Conservation (phyloP, 345 rosid genomes). For the Moricandia arvensis region DNA sequence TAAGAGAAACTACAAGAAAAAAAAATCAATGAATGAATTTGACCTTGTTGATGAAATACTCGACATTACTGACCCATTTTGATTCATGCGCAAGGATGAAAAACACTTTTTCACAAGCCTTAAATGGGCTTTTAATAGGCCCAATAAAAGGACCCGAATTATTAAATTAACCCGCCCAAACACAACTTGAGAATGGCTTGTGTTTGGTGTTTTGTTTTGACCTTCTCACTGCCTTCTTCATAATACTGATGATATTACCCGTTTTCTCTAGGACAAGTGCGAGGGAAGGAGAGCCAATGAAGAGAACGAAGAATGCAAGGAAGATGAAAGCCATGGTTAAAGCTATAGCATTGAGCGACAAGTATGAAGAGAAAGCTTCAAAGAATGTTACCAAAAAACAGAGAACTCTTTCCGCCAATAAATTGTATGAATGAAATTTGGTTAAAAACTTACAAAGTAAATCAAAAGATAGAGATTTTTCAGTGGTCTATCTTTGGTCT, state of each 20-base stretch:
- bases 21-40: background rate
- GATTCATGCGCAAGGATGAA: background rate
- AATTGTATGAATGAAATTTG: slow-evolving; percentile 34
- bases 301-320: slow-evolving; percentile 41
- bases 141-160: background rate
- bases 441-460: background rate
- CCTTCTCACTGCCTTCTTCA: too few species aligned
- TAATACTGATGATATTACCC: background rate
- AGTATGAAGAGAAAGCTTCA: slow-evolving; percentile 34
- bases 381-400: slow-evolving; percentile 28
- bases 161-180: too few species aligned
- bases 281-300: slow-evolving; percentile 68
- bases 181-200: too few species aligned
- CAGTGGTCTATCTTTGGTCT: background rate
- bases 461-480: too few species aligned
- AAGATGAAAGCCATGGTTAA: slow-evolving; percentile 41
- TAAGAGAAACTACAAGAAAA: background rate
- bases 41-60: background rate
- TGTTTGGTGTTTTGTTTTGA: too few species aligned
- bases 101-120: background rate
- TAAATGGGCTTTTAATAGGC: background rate
- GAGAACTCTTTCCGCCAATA: slow-evolving; percentile 41
- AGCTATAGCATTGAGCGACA: slow-evolving; percentile 40
- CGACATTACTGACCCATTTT: background rate
- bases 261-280: slow-evolving; percentile 41